A percentile compares a stretch with the other conserved stretches of the same genome.
Conservation (phyloP, 1,284 basidiomycete species). For the Cryptococcus sp. region DNA sequence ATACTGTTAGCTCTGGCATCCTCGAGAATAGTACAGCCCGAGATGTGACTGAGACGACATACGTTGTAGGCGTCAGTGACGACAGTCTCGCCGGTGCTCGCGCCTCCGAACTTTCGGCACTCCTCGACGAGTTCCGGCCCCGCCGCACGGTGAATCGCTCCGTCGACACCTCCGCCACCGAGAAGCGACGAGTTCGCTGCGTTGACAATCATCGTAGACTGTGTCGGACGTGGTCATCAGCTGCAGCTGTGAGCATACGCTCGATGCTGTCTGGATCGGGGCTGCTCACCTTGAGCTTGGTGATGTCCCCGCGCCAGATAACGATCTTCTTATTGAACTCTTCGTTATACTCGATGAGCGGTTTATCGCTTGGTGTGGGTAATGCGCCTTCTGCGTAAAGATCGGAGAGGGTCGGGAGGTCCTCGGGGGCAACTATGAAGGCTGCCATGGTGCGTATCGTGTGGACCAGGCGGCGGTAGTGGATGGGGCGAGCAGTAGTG, state of each 20-base stretch:
- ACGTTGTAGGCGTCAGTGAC: conserved; percentile 46
- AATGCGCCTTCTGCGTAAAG: conserved; percentile 19
- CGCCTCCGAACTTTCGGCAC: conserved; percentile 67
- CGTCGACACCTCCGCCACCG: conserved; percentile 57
- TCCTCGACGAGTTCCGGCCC: conserved; percentile 68
- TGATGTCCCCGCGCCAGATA: conserved; percentile 48
- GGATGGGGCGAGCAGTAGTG: too few relatives aligned
- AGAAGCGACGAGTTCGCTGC: conserved; percentile 75
- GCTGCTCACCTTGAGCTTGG: conserved; percentile 39
- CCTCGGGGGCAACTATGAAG: neutral
- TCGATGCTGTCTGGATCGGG: too few relatives aligned
- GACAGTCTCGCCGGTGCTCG: conserved; percentile 67
- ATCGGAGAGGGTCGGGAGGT: conserved; percentile 33
- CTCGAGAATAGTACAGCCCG: neutral
- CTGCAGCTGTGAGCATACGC: too few relatives aligned
- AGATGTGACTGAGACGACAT: conserved; percentile 14
- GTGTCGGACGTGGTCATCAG: too few relatives aligned
- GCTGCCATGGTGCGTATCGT: too few relatives aligned
- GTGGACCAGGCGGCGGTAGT: too few relatives aligned
- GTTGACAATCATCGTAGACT: conserved; percentile 77
- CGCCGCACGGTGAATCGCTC: conserved; percentile 69
- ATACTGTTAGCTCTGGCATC: neutral
- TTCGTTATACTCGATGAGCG: conserved; percentile 16
- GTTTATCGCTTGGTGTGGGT: neutral
- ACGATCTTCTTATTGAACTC: conserved; percentile 30